These are phyloP conservation scores for Bruguiera hainesii DNA, from an alignment of 441 rosid species.

Conservation along the genomic window DNA sequence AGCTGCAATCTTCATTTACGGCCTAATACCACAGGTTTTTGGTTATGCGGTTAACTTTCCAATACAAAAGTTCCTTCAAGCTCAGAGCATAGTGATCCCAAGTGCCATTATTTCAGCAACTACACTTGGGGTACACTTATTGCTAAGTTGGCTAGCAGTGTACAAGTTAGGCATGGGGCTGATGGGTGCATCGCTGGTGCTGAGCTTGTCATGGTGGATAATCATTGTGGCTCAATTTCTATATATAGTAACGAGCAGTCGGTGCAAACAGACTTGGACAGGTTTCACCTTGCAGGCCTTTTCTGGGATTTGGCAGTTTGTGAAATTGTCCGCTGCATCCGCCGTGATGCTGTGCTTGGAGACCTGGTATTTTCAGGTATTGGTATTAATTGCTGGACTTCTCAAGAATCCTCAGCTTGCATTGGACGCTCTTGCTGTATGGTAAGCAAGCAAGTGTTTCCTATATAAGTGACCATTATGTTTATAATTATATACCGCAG, in stretches of 20 bases:
- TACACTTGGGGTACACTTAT: constrained; percentile 47
- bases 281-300: constrained; percentile 57
- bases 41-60: constrained; percentile 79
- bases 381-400: constrained; percentile 67
- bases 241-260: constrained; percentile 40
- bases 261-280: constrained; percentile 59
- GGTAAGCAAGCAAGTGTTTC: constrained; percentile 34
- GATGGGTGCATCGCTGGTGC: constrained; percentile 56
- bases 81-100: constrained; percentile 72
- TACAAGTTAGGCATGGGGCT: constrained; percentile 50
- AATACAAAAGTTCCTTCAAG: constrained; percentile 75
- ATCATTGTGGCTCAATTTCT: constrained; percentile 50
- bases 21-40: constrained; percentile 75
- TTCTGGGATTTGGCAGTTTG: constrained; percentile 60
- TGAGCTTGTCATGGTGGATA: constrained; percentile 80
- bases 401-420: constrained; percentile 59
- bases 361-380: constrained; percentile 72
- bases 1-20: constrained; percentile 61
- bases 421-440: constrained; percentile 61
- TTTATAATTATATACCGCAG: too few species aligned
- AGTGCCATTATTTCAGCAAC: constrained; percentile 67
- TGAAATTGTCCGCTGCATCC: constrained; percentile 55
- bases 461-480: too few species aligned
- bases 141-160: constrained; percentile 56
- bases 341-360: constrained; percentile 87